Evolutionary conservation across 306 rosid species (phyloP), one percentile per base, ranked within the genome.

Genomic region (Trifolium dubium): DNA sequence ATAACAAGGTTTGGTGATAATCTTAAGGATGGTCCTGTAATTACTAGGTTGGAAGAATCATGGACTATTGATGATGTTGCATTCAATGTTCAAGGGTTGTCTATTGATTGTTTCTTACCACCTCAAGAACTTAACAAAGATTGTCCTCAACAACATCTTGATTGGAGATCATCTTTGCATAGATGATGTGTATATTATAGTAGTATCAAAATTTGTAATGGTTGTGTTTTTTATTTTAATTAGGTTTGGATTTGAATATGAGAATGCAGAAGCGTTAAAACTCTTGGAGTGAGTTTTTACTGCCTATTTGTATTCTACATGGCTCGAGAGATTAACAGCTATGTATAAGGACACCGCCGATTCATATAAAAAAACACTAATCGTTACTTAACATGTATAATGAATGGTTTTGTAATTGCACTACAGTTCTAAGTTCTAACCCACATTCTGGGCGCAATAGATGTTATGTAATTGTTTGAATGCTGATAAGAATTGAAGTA

Each of bases 41-140:
- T 86, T 80, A 94, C 96, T 0, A 80, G 90, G 72, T 37, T 94
- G 91, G 92, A 94, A 54, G 98, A 94, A 71, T 78, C 84, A 0
- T 94, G 97, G 97, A 75, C 64, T 73, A 94, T 94, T 44, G 98
- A 94, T 80, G 98, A 94, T 59, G 79, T 91, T 64, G 95, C 98
- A 11, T 91, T 91, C 71, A 89, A 94, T 51, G 98, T 94, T 12
- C 85, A 82, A 0, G 98, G 98, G 2, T 76, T 94, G 69, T 94
- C 96, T 15, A 50, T 87, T 83, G 98, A 94, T 54, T 91, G 97
- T 62, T 94, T 94, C 81, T 85, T 94, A 35, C 96, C 97, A 14
- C 98, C 98, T 7, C 81, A 80, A 34, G 97, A 89, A 34, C 77
- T 93, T 2, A 92, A 83, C 14, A 86, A 73, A 19, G 85, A 73